Percentiles rank a stretch among this genome's conserved stretches.
Evolutionary conservation across 2,329 filamentous ascomycete genomes (phyloP).

Genomic region (Verticillium albo-atrum): DNA sequence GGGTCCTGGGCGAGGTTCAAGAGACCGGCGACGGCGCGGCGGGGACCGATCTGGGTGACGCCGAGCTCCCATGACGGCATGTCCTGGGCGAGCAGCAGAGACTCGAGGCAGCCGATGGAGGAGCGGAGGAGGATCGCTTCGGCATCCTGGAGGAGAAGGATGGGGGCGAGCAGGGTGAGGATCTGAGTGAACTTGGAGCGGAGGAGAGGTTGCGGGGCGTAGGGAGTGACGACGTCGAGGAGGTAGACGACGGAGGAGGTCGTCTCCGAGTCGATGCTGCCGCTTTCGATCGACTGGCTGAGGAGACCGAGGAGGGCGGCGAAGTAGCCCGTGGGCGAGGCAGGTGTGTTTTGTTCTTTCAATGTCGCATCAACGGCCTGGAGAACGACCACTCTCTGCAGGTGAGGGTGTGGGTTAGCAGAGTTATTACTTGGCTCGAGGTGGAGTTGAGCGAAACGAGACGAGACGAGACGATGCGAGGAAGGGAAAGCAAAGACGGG

Average conservation of each 20-base stretch:
- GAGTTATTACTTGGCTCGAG: too few relatives aligned
- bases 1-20: conserved; percentile 81
- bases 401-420: not conserved
- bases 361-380: conserved; percentile 91
- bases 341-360: conserved; percentile 77
- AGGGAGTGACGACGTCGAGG: conserved; percentile 85
- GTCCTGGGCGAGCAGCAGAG: conserved; percentile 87
- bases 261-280: conserved; percentile 73
- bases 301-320: conserved; percentile 89
- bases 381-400: conserved; percentile 77
- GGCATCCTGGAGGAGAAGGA: conserved; percentile 72
- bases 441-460: not conserved
- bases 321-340: conserved; percentile 88
- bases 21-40: conserved; percentile 81
- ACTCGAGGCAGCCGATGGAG: conserved; percentile 89
- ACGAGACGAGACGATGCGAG: conserved; percentile 10
- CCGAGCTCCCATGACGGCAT: conserved; percentile 81
- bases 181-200: conserved; percentile 95
- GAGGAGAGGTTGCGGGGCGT: conserved; percentile 79
- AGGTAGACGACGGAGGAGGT: conserved; percentile 89
- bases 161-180: conserved; percentile 77
- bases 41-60: conserved; percentile 76
- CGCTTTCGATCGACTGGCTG: conserved; percentile 66
- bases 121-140: conserved; percentile 83
- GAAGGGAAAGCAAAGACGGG: not conserved